phyloP scores from a whole-genome alignment of 225 moss, liverwort and hornwort species.

The Anthoceros angustus region DNA sequence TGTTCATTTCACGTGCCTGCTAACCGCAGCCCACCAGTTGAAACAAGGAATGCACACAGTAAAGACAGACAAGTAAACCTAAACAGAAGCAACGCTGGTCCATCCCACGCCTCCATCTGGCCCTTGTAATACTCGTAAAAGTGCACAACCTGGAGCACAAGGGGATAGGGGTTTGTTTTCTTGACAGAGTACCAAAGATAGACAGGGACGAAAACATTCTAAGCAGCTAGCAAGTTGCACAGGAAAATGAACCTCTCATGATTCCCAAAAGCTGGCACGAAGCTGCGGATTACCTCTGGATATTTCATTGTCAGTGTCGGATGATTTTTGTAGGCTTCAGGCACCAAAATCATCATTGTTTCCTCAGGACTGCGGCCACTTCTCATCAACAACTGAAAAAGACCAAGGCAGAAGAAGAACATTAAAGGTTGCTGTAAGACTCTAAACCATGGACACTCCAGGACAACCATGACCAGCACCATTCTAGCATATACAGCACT shows the following conservation, averaged over 20 bases:
- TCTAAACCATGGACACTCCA: neutral
- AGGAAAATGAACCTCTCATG: neutral
- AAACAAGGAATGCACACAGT: neutral
- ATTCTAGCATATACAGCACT: neutral
- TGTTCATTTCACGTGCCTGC: neutral
- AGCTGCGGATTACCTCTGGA: constrained; percentile 40
- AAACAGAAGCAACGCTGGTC: constrained; percentile 84
- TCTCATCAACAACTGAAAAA: constrained; percentile 61
- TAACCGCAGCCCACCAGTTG: neutral
- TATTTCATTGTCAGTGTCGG: constrained; percentile 78
- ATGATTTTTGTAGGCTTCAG: constrained; percentile 90
- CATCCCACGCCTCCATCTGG: constrained; percentile 99
- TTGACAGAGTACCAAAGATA: neutral
- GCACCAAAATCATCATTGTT: constrained; percentile 95
- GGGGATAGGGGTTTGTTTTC: neutral
- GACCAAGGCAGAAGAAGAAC: constrained; percentile 1
- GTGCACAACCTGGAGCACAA: constrained; percentile 38
- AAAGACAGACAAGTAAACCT: constrained; percentile 20
- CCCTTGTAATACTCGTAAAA: constrained; percentile 95
- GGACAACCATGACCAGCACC: neutral
- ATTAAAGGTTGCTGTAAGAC: neutral
- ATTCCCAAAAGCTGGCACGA: neutral
- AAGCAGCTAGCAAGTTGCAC: neutral
- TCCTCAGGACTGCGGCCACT: constrained; percentile 85
- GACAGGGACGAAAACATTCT: too few species aligned